Evolutionary conservation across 768 basidiomycete genomes (phyloP), one percentile per base, ranked within the genome.

Genomic region (Heimioporus sp.): DNA sequence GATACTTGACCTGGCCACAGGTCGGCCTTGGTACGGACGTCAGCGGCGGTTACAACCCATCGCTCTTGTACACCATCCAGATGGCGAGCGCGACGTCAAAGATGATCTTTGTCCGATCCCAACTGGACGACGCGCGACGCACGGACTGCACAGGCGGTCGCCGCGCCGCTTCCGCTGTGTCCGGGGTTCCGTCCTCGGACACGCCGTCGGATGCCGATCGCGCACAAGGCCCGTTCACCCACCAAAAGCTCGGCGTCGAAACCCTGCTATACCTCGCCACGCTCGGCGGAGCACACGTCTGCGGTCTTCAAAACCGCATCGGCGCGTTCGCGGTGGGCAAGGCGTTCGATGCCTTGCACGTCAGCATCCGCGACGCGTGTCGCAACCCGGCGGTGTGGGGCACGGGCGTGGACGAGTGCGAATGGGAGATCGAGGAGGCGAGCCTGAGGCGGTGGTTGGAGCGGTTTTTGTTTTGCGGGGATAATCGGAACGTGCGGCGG

Each of bases 11-110:
- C 44, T 30, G 2, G 2, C 5, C 41, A 11, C 7, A 94, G 92
- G 90, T 98, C 54, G 92, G 93, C 16, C 74, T 98, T 17, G 96
- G 96, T 3, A 95, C 95, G 47, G 93, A 96, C 65, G 85, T 90
- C 48, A 88, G 92, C 2, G 96, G 96, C 11, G 95, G 96, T 5
- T 91, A 83, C 68, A 82, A 81, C 10, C 76, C 85, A 4, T 95
- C 92, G 6, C 88, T 98, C 53, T 75, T 97, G 54, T 80, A 76
- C 19, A 76, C 79, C 15, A 78, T 94, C 43, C 87, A 85, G 66
- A 80, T 90, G 72, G 80, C 87, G 40, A 82, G 90, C 73, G 80
- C 87, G 43, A 83, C 89, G 13, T 87, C 92, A 20, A 98, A 96
- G 68, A 78, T 92, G 50, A 53, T 86, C 44, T 77, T 82, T 40